phyloP scores from a whole-genome alignment of 1,284 basidiomycete species.

The Hemileia vastatrix region DNA sequence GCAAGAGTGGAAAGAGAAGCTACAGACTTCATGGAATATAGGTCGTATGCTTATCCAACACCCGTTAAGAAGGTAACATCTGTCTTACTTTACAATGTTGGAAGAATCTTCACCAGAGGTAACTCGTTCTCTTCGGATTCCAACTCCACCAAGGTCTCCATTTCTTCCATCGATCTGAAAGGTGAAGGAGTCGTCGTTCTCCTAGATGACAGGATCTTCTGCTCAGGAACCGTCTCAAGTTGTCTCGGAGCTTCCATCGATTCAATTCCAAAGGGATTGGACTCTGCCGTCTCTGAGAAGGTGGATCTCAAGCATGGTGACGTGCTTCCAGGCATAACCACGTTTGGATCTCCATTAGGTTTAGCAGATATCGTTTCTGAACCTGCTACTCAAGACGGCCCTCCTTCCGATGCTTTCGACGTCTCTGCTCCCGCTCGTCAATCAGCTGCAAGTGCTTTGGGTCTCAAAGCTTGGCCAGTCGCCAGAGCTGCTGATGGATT shows the following conservation, averaged over 20 bases:
- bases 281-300: not conserved
- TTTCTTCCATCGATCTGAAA: not conserved
- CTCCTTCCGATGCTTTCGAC: constrained; percentile 22
- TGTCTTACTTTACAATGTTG: constrained; percentile 31
- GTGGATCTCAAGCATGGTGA: constrained; percentile 6
- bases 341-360: constrained; percentile 34
- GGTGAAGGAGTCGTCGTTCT: constrained; percentile 18
- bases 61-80: constrained; percentile 17
- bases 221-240: constrained; percentile 26
- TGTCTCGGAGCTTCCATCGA: not conserved
- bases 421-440: not conserved
- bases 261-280: not conserved
- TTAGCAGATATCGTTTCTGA: constrained; percentile 35
- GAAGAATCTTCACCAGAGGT: not conserved
- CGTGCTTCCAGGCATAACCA: constrained; percentile 28
- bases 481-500: constrained; percentile 33
- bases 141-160: not conserved
- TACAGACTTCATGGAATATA: constrained; percentile 28
- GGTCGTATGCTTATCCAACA: constrained; percentile 31
- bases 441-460: not conserved
- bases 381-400: constrained; percentile 29
- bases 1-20: constrained; percentile 24
- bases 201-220: constrained; percentile 26
- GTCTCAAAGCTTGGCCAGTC: constrained; percentile 21
- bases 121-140: not conserved